A percentile compares a stretch with the other conserved stretches of the same genome.
Conservation (phyloP, 345 rosid species). For the Corymbia maculata region DNA sequence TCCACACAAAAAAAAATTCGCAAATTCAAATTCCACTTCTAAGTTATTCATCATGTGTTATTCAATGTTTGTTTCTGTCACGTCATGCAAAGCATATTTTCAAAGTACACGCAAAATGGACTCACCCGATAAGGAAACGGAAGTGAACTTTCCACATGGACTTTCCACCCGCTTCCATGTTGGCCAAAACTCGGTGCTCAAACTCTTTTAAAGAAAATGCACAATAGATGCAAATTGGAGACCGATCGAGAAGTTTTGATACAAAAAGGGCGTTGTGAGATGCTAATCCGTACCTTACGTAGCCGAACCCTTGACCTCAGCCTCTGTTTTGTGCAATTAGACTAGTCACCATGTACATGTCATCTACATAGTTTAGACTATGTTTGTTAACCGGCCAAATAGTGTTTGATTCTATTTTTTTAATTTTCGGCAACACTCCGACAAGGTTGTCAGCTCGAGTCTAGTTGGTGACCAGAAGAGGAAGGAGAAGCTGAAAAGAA, state of each 20-base stretch:
- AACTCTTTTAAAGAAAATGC: not conserved
- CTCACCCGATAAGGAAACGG: no score
- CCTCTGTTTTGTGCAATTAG: not conserved
- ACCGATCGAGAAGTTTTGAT: not conserved
- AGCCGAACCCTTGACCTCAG: not conserved
- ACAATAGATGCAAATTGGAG: not conserved
- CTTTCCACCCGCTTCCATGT: not conserved
- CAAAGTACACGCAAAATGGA: not conserved
- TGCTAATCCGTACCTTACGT: not conserved
- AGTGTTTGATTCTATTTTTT: no score
- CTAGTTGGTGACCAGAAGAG: no score
- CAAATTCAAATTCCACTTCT: not conserved
- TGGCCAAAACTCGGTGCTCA: not conserved
- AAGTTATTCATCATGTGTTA: not conserved
- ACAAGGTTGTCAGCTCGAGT: no score
- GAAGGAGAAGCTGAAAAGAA: no score
- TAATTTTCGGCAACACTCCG: no score
- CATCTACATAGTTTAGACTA: not conserved
- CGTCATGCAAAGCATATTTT: not conserved
- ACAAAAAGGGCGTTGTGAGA: not conserved
- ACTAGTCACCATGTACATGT: not conserved
- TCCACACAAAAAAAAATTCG: not conserved
- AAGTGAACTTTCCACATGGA: not conserved
- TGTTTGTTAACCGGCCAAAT: no score
- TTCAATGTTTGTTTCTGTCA: not conserved